These are phyloP conservation scores for Chlorella sp. DNA, from an alignment of 139 green algal genomes.

Conservation along the genomic window DNA sequence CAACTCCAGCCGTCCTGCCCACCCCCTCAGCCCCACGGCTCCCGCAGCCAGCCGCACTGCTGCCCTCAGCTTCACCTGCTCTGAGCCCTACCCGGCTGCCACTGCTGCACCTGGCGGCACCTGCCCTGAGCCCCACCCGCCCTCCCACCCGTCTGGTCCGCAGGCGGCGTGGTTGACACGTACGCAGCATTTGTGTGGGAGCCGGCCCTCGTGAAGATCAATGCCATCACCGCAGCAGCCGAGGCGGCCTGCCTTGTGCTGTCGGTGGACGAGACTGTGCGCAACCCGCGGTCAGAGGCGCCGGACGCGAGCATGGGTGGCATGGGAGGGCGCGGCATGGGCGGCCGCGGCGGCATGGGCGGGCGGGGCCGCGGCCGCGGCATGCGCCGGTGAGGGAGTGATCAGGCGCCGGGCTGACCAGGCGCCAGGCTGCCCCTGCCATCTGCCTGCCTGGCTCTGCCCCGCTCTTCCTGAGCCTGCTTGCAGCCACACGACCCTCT, in stretches of 20 bases:
- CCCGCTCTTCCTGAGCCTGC: no score
- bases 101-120: background rate
- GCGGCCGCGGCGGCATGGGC: constrained; percentile 35
- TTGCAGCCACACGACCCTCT: no score
- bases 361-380: constrained; percentile 53
- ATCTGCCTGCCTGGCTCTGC: no score
- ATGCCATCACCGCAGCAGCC: constrained; percentile 90
- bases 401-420: no score
- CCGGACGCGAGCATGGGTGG: constrained; percentile 25
- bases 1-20: no score
- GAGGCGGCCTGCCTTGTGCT: constrained; percentile 97
- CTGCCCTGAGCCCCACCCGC: background rate
- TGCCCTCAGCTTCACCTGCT: background rate
- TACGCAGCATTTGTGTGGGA: constrained; percentile 97
- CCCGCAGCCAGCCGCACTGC: no score
- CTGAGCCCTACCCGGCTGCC: background rate
- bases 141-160: background rate
- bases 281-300: constrained; percentile 84
- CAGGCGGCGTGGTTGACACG: constrained; percentile 94
- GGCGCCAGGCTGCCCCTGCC: no score
- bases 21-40: no score
- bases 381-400: constrained; percentile 68
- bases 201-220: constrained; percentile 93
- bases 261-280: constrained; percentile 96
- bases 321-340: constrained; percentile 26